Evolutionary conservation across 2,329 filamentous ascomycete genomes (phyloP).

Genomic region (Immersiporthe knoxdaviesiana): DNA sequence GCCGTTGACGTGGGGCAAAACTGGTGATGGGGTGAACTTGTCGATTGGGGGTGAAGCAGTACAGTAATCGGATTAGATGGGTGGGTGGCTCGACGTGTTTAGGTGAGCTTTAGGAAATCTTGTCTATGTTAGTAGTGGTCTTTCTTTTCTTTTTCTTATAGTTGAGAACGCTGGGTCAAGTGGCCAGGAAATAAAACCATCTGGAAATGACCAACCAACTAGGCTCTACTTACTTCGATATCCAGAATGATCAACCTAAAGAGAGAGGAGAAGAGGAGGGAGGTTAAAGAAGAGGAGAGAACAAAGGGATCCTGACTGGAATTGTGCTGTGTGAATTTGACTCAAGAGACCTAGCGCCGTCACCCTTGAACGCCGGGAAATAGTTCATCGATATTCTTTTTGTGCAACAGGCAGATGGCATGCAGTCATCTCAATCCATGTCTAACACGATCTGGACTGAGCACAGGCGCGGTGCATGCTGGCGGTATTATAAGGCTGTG

Average conservation of each 20-base stretch:
- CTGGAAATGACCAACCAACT: neutral
- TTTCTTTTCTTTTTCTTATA: neutral
- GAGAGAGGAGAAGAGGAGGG: neutral
- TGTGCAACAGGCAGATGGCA: neutral
- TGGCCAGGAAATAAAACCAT: no score
- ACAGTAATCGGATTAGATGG: neutral
- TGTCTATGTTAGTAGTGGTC: neutral
- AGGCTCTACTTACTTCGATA: neutral
- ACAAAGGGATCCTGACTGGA: no score
- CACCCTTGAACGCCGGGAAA: neutral
- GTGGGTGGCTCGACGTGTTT: no score
- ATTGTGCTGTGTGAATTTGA: neutral
- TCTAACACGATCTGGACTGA: neutral
- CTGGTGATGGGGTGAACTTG: neutral
- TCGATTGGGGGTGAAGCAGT: neutral
- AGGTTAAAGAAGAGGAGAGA: no score
- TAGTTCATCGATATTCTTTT: neutral
- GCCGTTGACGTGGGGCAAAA: neutral
- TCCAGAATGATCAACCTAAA: neutral
- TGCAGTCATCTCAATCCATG: neutral
- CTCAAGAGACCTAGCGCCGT: constrained; percentile 5
- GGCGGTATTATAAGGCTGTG: constrained; percentile 2
- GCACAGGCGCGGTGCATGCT: neutral
- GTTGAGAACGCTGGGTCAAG: neutral
- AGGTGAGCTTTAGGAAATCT: neutral